These are phyloP conservation scores for Penicillium samsonianum DNA, from an alignment of 495 filamentous ascomycete genomes.

Conservation along the genomic window DNA sequence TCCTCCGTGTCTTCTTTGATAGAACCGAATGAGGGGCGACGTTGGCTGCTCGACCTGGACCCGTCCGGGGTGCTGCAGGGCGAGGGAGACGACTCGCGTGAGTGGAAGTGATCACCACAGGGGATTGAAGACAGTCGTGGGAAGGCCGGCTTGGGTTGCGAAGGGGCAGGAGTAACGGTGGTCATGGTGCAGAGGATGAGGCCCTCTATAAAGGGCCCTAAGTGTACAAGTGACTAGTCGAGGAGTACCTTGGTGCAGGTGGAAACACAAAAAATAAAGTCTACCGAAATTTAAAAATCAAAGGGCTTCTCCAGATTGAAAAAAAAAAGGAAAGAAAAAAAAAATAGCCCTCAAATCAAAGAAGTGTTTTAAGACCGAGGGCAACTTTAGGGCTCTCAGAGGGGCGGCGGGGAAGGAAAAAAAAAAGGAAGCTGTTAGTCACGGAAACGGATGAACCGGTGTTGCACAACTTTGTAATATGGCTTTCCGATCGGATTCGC, in stretches of 20 bases:
- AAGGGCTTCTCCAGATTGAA: slow-evolving; percentile 42
- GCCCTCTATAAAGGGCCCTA: slow-evolving; percentile 43
- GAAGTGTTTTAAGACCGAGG: slow-evolving; percentile 4
- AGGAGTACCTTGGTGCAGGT: slow-evolving; percentile 20
- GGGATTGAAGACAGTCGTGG: slow-evolving; percentile 24
- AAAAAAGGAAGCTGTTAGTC: slow-evolving; percentile 48
- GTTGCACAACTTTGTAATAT: slow-evolving; percentile 22
- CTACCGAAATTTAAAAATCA: slow-evolving; percentile 25
- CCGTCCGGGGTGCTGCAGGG: slow-evolving; percentile 42
- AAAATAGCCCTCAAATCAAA: slow-evolving; percentile 24
- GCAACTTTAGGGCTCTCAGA: slow-evolving; percentile 20
- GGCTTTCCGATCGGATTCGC: slow-evolving; percentile 5
- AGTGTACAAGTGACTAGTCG: slow-evolving; percentile 21
- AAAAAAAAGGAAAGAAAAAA: slow-evolving; percentile 16
- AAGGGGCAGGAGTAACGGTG: slow-evolving; percentile 28
- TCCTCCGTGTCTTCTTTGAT: slow-evolving; percentile 48
- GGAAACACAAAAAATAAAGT: slow-evolving; percentile 25
- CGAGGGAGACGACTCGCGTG: slow-evolving; percentile 42
- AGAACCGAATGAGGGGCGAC: slow-evolving; percentile 46
- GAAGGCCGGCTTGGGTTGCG: slow-evolving; percentile 28
- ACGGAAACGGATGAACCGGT: slow-evolving; percentile 40
- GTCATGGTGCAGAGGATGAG: slow-evolving; percentile 38
- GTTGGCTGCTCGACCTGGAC: slow-evolving; percentile 45
- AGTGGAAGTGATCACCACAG: slow-evolving; percentile 33
- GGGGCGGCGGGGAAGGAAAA: slow-evolving; percentile 10